Conservation (phyloP, 768 basidiomycete species). For the Pholiota conissans region DNA sequence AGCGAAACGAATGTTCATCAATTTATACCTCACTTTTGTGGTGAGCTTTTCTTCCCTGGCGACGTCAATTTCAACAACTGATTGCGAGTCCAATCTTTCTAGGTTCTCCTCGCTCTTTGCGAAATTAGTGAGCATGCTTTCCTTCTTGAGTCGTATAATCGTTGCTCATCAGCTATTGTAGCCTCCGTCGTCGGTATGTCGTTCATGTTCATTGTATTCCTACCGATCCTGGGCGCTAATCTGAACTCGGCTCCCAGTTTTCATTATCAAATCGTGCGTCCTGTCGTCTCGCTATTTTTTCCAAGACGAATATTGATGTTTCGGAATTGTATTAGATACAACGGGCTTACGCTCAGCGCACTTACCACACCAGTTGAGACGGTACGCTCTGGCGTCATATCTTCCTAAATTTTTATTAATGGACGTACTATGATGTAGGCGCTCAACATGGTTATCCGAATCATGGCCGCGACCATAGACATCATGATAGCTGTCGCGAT, state of each 20-base stretch:
- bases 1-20: not conserved
- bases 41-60: not conserved
- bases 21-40: not conserved
- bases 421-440: not conserved
- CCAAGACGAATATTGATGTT: too few relatives aligned
- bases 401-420: too few relatives aligned
- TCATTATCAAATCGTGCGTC: not conserved
- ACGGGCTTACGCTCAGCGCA: not conserved
- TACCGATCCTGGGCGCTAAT: not conserved
- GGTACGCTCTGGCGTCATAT: not conserved
- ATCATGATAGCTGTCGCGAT: not conserved
- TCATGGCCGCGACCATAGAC: not conserved
- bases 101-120: not conserved
- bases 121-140: not conserved
- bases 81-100: not conserved
- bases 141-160: not conserved
- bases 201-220: not conserved
- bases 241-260: not conserved
- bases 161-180: not conserved
- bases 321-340: too few relatives aligned
- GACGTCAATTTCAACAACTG: not conserved
- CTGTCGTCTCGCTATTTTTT: not conserved
- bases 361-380: not conserved
- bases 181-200: not conserved
- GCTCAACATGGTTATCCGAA: not conserved